Evolutionary conservation across 169 alveolate species (phyloP), one percentile per base, ranked within the genome.

Genomic region (Pseudocohnilembus persalinus): DNA sequence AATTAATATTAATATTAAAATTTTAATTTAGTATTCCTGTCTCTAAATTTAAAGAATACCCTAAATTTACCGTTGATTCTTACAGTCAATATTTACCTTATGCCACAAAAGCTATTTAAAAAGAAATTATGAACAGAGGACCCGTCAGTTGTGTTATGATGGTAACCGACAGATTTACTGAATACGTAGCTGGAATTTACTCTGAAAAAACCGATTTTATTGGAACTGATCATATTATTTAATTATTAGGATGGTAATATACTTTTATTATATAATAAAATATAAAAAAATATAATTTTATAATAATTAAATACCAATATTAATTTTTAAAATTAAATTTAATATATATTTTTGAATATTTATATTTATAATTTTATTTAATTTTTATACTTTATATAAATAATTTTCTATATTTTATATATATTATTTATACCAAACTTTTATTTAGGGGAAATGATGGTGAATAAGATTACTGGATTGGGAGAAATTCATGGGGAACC

Each of bases 161-260:
- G 30, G 94, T 88, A 1, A 85, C 96, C 29, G 83, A 83, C 68
- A 81, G 77, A 64, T 92, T 95, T 81, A 92, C 82, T 32, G 91
- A 78, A 16, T 95, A 95, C 77, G 81, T 75, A 24, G 94, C 94
- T 35, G 97, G 97, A 29, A 90, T 95, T 34, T 92, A 81, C 79
- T 73, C 85, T 26, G 92, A 94, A 82, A 4, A 31, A 33, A 6
- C 1, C 77, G 16, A 11, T 32, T 78, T 65, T 84, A 89, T 1
- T 77, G 73, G 33, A 91, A 49, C 68, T 49, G 20, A 49, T n/a
- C 98, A 96, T 89, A 97, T 95, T 49, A 98, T 96, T 29, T 93
- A 94, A 81, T 92, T 89, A 49, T 97, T 94, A 34, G 98, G 98
- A 32, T 96, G 95, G 87, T 95, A 95, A n/a, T n/a, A n/a, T n/a